These are phyloP conservation scores for Albugo candida DNA, from an alignment of 352 stramenopile genomes.

Conservation along the genomic window DNA sequence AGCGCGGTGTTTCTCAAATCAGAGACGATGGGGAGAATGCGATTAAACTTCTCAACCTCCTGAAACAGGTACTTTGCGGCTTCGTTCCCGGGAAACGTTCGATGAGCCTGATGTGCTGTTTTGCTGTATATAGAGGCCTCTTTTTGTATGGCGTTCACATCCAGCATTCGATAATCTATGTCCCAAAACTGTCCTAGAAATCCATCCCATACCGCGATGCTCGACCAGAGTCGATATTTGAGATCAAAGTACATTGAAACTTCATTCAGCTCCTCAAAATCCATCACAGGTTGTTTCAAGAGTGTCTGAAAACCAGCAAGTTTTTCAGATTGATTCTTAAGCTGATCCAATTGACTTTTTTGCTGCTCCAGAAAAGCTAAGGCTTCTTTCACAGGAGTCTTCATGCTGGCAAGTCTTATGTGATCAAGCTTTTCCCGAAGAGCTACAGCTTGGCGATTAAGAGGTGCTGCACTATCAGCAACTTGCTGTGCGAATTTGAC, in stretches of 20 bases:
- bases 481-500: constrained; percentile 81
- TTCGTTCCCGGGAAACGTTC: constrained; percentile 75
- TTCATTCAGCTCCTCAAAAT: constrained; percentile 80
- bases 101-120: constrained; percentile 68
- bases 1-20: constrained; percentile 44
- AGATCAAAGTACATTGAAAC: constrained; percentile 70
- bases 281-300: constrained; percentile 71
- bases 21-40: constrained; percentile 57
- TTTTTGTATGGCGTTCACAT: constrained; percentile 73
- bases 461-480: constrained; percentile 63
- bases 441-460: constrained; percentile 43
- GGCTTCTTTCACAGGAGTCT: constrained; percentile 51
- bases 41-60: constrained; percentile 82
- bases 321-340: constrained; percentile 68
- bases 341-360: constrained; percentile 40
- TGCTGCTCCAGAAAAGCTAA: constrained; percentile 54
- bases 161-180: constrained; percentile 78
- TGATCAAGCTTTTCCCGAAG: constrained; percentile 74
- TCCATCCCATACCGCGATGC: constrained; percentile 65
- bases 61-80: constrained; percentile 55
- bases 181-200: constrained; percentile 56
- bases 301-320: constrained; percentile 78
- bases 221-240: constrained; percentile 83
- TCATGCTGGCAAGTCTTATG: constrained; percentile 49
- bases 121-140: constrained; percentile 81